Evolutionary conservation across 129 eudicot genomes (phyloP), one percentile per base, ranked within the genome.

Genomic region (Daucus carota): DNA sequence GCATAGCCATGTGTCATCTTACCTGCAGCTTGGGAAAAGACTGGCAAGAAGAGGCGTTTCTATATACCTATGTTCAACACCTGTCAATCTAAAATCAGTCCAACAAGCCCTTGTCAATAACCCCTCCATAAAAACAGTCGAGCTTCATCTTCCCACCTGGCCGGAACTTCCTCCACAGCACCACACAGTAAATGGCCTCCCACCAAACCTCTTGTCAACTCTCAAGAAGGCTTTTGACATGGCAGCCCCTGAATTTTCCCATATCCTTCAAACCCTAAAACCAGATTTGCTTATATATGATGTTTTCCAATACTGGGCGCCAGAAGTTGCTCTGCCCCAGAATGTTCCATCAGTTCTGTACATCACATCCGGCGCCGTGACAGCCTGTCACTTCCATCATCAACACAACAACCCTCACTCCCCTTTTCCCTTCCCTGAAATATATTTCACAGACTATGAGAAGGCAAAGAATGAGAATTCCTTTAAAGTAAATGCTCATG

Each of bases 221-320:
- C 70, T 63, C 10, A 63, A 63, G 70, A 63, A 14, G 29, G 70
- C 70, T 22, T 63, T 63, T 63, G 70, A 63, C 14, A 63, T 63
- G 40, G 70, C 70, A 63, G 70, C 38, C 38, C 70, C 70, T 29
- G 14, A 63, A 20, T 63, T 63, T 10, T 63, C 22, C 70, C 0
- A 63, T 5, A 63, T 63, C 38, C 38, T 63, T 33, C 70, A 29
- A 14, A 63, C 40, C 22, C 9, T 63, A 29, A 63, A 63, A 29
- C 70, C 70, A 1, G 70, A 63, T 29, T 29, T 63, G 70, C 70
- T 63, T 63, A 63, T 63, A 0, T 29, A 63, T 14, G 70, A 63
- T 63, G 11, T 63, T 63, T 12, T 63, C 22, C 70, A 63, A 29
- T 15, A 29, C 14, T 63, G 70, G 40, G 70, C 70, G 3, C 70